Base-by-base conservation (phyloP, 2,329 filamentous ascomycete genomes). In the Pseudogymnoascus sp. region DNA sequence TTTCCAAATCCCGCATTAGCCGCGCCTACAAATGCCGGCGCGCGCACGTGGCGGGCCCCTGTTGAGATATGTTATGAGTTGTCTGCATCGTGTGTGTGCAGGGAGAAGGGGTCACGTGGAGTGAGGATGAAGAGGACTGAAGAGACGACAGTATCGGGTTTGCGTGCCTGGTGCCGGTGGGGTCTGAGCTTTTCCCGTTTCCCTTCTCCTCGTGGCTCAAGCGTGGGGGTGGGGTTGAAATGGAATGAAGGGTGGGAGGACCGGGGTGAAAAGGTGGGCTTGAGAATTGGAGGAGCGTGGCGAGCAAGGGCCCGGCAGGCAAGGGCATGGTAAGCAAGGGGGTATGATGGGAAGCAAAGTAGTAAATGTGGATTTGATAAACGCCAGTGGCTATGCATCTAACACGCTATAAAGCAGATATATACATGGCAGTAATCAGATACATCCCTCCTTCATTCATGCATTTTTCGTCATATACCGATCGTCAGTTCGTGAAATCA, bases 301-400 rank as follows among this genome's bases (percentile, higher is more conserved):
- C 39, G 15, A 38, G 39, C 39, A 45, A 45, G 19, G 38, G 39
- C n/a, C n/a, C n/a, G n/a, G n/a, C n/a, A n/a, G n/a, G n/a, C n/a
- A n/a, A n/a, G 21, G 26, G 13, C 39, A 10, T 45, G 39, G 39
- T 21, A 26, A 38, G 39, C 39, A 45, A 45, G 19, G 38, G 39
- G 13, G 19, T 37, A 13, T 39, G 37, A 19, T 39, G 9, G 18
- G 7, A 8, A 41, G 19, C 12, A 21, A 30, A 30, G 23, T n/a
- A 18, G 23, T 52, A 52, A 52, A 30, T 52, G 45, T 52, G 45
- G 45, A 21, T 52, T 18, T 52, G 45, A 52, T 52, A 45, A 48
- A 52, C 26, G 45, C 45, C n/a, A 30, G 7, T 52, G 45, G 45
- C 23, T 52, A 52, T 52, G 45, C n/a, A 30, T 52, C 23, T 52